phyloP scores from a whole-genome alignment of 2,329 filamentous ascomycete species.

The Pestalotiopsis sp. region DNA sequence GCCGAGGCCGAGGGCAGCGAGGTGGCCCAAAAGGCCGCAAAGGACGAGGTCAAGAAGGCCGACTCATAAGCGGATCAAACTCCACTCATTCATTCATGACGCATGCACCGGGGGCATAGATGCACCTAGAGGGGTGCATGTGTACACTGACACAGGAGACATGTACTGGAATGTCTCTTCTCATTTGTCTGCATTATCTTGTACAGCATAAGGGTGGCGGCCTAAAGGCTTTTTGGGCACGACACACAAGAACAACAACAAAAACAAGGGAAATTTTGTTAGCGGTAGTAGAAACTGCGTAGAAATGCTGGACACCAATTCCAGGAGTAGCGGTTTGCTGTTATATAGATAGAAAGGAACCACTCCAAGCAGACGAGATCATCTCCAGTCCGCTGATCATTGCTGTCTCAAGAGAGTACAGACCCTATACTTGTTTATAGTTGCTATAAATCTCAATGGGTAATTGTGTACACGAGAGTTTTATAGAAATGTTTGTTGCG shows the following conservation, averaged over 20 bases:
- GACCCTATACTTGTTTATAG: background rate
- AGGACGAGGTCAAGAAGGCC: slow-evolving; percentile 20
- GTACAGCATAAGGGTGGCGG: slow-evolving; percentile 8
- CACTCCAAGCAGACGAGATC: slow-evolving; percentile 10
- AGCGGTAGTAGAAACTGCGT: slow-evolving; percentile 13
- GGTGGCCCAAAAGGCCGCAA: slow-evolving; percentile 33
- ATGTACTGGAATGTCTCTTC: slow-evolving; percentile 15
- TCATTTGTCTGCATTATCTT: slow-evolving; percentile 27
- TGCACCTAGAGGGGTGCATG: slow-evolving; percentile 15
- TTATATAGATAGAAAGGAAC: slow-evolving; percentile 16
- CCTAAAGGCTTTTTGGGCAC: background rate
- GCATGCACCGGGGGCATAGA: background rate
- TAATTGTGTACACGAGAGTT: background rate
- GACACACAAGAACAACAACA: background rate
- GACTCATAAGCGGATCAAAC: slow-evolving; percentile 17
- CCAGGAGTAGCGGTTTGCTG: slow-evolving; percentile 11
- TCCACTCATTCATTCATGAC: background rate
- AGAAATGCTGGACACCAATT: slow-evolving; percentile 18
- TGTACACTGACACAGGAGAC: background rate
- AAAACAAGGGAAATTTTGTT: slow-evolving; percentile 19
- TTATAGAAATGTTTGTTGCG: background rate
- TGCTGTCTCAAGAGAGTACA: slow-evolving; percentile 1
- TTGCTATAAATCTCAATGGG: background rate
- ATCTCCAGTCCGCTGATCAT: slow-evolving; percentile 16
- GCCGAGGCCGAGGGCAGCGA: slow-evolving; percentile 50